Evolutionary conservation across 148 eudicot species (phyloP), one percentile per base, ranked within the genome.

Genomic region (Camellia granthamiana): DNA sequence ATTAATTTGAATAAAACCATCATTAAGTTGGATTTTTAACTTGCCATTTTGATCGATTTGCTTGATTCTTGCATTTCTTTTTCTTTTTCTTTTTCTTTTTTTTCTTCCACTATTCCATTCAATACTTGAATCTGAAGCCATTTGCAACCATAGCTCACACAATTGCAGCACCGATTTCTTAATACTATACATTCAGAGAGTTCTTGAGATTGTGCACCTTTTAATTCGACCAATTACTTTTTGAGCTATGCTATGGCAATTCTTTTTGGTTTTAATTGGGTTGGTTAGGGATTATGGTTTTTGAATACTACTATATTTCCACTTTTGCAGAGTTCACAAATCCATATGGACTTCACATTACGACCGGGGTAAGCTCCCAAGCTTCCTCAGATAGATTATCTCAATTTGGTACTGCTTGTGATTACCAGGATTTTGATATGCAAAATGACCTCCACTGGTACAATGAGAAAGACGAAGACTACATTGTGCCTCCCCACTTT

Each of bases 381-480:
- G 78, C 94, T 76, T 96, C 99, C 16, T 93, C 98, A n/a, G 99
- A 96, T 69, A 87, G 95, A 83, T 71, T 96, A 87, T 93, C 99
- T 78, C 95, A 96, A 81, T 96, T 96, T 78, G 99, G 97, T 18
- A 96, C 99, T 6, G 99, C 99, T 38, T 86, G 98, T 81, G 98
- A 94, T 67, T 96, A 96, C 88, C 92, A 86, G 61, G 99, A 94
- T 38, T 92, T 94, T 76, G 98, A 96, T 79, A 88, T 96, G 94
- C 92, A 92, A 82, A 91, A 94, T 78, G 95, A 92, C 83, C 80
- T 87, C 59, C 88, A 42, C 75, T 89, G 98, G 98, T 91, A 94
- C 73, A 90, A 85, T 80, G 98, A 94, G 74, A 94, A 91, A 83
- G 98, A 94, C 13, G 95, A 92, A 23, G 98, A 91, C 49, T 90